Base-by-base conservation (phyloP, 2,329 filamentous ascomycete genomes). In the Colletotrichum sp. region DNA sequence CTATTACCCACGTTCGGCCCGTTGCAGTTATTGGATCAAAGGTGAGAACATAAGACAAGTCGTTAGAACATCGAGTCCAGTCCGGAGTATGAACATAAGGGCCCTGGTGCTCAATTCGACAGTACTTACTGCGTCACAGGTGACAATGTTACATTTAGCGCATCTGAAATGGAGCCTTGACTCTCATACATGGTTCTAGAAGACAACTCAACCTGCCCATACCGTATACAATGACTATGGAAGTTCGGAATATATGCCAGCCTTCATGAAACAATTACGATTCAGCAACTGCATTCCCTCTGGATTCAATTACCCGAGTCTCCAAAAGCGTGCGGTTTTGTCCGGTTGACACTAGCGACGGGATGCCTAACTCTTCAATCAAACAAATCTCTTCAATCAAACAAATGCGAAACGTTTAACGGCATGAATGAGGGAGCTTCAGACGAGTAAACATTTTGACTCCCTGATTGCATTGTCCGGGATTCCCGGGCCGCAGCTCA, bases 61-160 rank as follows among this genome's bases (percentile, higher is more conserved):
- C 2, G 1, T 6, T 3, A 8, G 6, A 21, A 52, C 10, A 4
- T 13, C 10, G 12, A 5, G 6, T 24, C 3, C 5, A 21, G n/a
- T 13, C 1, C n/a, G 4, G 5, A 21, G 3, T 21, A n/a, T 1
- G 7, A 21, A 5, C 3, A 6, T n/a, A 15, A 34, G 3, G 32
- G 13, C 13, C 13, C 13, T 15, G 34, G 34, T 36, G 13, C 6
- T 8, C 34, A 36, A 36, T 3, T n/a, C 6, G 10, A 12, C n/a
- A 5, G 2, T 21, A 21, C 4, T 13, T 21, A 21, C 6, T 21
- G n/a, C n/a, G 10, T 52, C 10, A 13, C 18, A 52, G 10, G 6
- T 13, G 44, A n/a, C 44, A 4, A 52, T 49, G 1, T 49, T 49
- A 12, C 39, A 49, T 52, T 10, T 13, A 52, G 12, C 6, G 0